Base-by-base conservation (phyloP, 1,284 basidiomycete species). In the Peniophora sp. region DNA sequence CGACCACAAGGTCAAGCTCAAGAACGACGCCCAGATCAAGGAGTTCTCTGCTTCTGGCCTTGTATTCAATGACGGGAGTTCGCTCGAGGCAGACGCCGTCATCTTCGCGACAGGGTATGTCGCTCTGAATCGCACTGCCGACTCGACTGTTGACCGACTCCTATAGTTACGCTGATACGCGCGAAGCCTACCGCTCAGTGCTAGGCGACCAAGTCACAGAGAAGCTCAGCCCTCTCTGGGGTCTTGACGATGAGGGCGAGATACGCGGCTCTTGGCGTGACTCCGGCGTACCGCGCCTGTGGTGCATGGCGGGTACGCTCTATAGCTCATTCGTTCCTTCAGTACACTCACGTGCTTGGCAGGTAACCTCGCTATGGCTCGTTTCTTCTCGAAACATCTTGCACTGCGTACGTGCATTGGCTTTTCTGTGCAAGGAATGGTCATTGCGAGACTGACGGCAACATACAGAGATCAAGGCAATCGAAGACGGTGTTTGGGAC, bases 1-100 rank as follows among this genome's bases (percentile, higher is more conserved):
- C 24, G 80, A 87, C 51, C 78, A 80, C 25, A 81, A 84, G 59
- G 87, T 91, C 66, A 87, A 87, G 62, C 66, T 90, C 47, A 86
- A 89, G 65, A 81, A 74, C 58, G 82, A 82, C 49, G 74, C 70
- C 43, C 67, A 73, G 51, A 75, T 85, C 54, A 69, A 75, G 51
- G 61, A 65, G 38, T 83, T 80, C 59, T 82, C 76, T 0, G 71
- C 77, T 55, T 73, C 64, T 6, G 78, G 78, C 0, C 60, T 89
- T 10, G 71, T 71, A 45, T 90, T 90, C 57, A 75, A 77, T 51
- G 75, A 90, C 55, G 85, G 85, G 8, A 78, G 73, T 23, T 75
- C 76, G 55, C 62, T 89, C 27, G 65, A 77, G 8, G 84, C 81
- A 11, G 86, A 91, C 61, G 74, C 85, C 12, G 77, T 90, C 23